Conservation (phyloP, 2,329 filamentous ascomycete species). For the Colletotrichum liaoningense region DNA sequence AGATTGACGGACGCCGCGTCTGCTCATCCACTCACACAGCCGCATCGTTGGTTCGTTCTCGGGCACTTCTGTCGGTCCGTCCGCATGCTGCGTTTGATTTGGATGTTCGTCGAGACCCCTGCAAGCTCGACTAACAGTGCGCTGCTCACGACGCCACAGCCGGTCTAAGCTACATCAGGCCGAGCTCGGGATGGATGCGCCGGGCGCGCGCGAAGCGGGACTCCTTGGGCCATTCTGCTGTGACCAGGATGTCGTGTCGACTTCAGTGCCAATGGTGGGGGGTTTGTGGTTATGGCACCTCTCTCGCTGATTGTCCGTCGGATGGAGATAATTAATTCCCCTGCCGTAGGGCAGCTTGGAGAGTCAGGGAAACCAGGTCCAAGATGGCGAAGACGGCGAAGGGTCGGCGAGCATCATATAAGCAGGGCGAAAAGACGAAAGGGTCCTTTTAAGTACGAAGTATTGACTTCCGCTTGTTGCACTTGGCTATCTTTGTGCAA, state of each 20-base stretch:
- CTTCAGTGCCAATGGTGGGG: too few species aligned
- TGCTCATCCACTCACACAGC: slow-evolving; percentile 12
- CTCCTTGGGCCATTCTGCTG: background rate
- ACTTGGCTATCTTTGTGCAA: background rate
- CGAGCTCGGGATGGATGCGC: slow-evolving; percentile 27
- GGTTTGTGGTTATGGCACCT: background rate
- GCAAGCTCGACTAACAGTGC: slow-evolving; percentile 26
- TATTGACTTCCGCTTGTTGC: background rate
- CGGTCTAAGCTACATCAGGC: slow-evolving; percentile 21
- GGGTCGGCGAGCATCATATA: background rate
- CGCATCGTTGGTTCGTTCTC: background rate
- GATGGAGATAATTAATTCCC: background rate
- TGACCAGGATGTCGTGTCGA: slow-evolving; percentile 8
- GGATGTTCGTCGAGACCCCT: slow-evolving; percentile 33
- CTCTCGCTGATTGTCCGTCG: background rate
- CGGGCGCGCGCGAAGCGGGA: slow-evolving; percentile 24
- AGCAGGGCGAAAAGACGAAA: background rate
- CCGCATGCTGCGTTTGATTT: slow-evolving; percentile 31
- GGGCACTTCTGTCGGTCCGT: slow-evolving; percentile 23
- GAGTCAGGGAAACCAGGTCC: background rate
- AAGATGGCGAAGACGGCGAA: background rate
- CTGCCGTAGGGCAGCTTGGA: slow-evolving; percentile 1
- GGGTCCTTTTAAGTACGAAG: background rate
- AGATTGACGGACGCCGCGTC: slow-evolving; percentile 15
- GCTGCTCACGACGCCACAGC: background rate